Conservation (phyloP, 2,329 filamentous ascomycete species). For the Pseudogymnoascus sp. region DNA sequence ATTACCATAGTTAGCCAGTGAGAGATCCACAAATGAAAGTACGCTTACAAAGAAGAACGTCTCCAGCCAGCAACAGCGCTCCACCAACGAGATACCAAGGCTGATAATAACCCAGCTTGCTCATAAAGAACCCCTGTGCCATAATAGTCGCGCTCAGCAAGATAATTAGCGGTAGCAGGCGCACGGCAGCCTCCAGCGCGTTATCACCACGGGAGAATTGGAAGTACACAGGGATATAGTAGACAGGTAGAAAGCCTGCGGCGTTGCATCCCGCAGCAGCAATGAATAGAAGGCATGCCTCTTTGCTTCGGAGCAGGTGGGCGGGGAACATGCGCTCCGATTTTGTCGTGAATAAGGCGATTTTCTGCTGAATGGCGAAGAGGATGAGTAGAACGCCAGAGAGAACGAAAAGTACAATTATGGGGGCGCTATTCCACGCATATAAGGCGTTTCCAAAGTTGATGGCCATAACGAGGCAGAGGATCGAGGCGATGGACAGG, state of each 20-base stretch:
- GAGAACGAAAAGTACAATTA: slow-evolving; percentile 33
- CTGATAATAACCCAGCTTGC: slow-evolving; percentile 32
- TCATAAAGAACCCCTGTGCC: slow-evolving; percentile 31
- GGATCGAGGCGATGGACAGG: slow-evolving; percentile 23
- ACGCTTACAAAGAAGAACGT: slow-evolving; percentile 28
- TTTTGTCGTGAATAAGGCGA: slow-evolving; percentile 19
- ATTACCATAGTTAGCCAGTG: background rate
- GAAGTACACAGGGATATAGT: slow-evolving; percentile 41
- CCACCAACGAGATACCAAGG: slow-evolving; percentile 35
- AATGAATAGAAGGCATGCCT: slow-evolving; percentile 24
- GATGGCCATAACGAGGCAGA: slow-evolving; percentile 23
- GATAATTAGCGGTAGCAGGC: slow-evolving; percentile 36
- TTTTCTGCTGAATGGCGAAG: slow-evolving; percentile 17
- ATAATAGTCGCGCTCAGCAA: slow-evolving; percentile 31
- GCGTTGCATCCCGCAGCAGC: slow-evolving; percentile 42
- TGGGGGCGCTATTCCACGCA: slow-evolving; percentile 17
- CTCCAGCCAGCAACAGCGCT: slow-evolving; percentile 30
- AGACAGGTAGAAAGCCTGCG: slow-evolving; percentile 37
- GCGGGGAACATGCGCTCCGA: slow-evolving; percentile 18
- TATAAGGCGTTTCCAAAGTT: slow-evolving; percentile 25
- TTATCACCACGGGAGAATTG: slow-evolving; percentile 41
- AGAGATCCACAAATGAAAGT: slow-evolving; percentile 4
- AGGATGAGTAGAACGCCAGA: slow-evolving; percentile 30
- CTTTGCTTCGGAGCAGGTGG: slow-evolving; percentile 18
- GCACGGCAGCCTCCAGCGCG: slow-evolving; percentile 35